A percentile compares a stretch with the other conserved stretches of the same genome.
phyloP scores from a whole-genome alignment of 1,139 yeast genomes.

The Geotrichum phurueaensis region DNA sequence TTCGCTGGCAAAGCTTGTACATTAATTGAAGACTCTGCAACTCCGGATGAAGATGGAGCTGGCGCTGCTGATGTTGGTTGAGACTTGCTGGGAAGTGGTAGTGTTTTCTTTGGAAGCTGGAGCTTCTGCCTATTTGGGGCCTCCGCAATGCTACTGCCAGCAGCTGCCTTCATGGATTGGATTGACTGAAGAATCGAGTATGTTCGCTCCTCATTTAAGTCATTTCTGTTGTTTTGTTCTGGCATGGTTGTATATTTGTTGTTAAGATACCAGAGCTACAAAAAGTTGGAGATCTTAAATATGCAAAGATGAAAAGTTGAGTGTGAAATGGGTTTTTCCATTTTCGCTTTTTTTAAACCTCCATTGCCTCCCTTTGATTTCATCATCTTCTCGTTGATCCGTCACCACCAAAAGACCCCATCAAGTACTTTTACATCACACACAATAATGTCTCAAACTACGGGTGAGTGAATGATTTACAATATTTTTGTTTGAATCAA shows the following conservation, averaged over 20 bases:
- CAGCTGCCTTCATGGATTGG: background rate
- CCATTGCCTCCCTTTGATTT: background rate
- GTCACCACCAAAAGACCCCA: background rate
- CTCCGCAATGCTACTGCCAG: background rate
- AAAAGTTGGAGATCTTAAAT: too few species aligned
- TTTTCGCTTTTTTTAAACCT: background rate
- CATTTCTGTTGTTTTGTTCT: background rate
- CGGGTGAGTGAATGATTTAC: background rate
- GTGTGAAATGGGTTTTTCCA: background rate
- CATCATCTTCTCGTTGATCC: background rate
- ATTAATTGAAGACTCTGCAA: background rate
- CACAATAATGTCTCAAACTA: constrained; percentile 14
- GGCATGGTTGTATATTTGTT: background rate
- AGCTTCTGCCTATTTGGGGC: background rate
- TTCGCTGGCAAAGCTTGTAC: background rate
- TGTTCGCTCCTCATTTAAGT: background rate
- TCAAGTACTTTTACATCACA: background rate
- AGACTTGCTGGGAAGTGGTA: background rate
- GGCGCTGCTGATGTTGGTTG: background rate
- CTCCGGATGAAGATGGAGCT: background rate
- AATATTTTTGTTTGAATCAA: background rate
- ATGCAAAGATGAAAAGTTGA: too few species aligned
- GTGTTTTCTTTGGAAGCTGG: background rate
- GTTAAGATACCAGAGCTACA: background rate
- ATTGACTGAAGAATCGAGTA: background rate